Evolutionary conservation across 139 green algal species (phyloP).

Genomic region (Penium margaritaceum): DNA sequence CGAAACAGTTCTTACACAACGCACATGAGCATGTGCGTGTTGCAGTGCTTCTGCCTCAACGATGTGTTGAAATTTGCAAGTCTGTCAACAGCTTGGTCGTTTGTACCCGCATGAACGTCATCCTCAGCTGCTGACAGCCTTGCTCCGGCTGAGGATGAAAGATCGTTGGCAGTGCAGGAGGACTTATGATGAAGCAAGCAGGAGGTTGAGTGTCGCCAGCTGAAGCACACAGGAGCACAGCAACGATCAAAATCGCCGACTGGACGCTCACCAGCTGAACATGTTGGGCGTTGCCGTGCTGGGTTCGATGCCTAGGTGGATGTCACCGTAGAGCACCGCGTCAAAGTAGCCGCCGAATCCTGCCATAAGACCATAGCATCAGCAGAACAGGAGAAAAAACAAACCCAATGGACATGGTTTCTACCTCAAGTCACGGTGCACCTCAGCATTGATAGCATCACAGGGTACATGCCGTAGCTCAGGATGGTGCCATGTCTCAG

Average conservation of each 20-base stretch:
- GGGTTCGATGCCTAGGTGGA: constrained; percentile 81
- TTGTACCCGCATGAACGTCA: too few relatives aligned
- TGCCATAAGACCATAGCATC: not conserved
- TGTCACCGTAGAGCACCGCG: too few relatives aligned
- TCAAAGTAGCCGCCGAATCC: constrained; percentile 96
- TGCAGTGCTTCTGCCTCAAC: too few relatives aligned
- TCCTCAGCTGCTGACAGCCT: too few relatives aligned
- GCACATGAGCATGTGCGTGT: not conserved
- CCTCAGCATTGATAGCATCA: not conserved
- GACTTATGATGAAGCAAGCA: too few relatives aligned
- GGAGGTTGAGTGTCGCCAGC: not conserved
- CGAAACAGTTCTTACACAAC: not conserved
- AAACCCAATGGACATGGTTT: not conserved
- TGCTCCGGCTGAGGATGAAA: not conserved
- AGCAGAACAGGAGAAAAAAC: not conserved
- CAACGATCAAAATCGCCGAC: not conserved
- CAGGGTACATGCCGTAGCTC: not conserved
- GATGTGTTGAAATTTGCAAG: too few relatives aligned
- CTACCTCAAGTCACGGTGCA: too few relatives aligned
- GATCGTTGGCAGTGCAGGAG: not conserved
- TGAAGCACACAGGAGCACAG: not conserved
- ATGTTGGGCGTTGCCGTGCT: constrained; percentile 73
- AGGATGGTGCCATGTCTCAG: too few relatives aligned
- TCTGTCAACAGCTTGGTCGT: too few relatives aligned
- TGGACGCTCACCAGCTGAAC: constrained; percentile 42